Base-by-base conservation (phyloP, 2,329 filamentous ascomycete genomes). In the Hymenoscyphus fructigenus region DNA sequence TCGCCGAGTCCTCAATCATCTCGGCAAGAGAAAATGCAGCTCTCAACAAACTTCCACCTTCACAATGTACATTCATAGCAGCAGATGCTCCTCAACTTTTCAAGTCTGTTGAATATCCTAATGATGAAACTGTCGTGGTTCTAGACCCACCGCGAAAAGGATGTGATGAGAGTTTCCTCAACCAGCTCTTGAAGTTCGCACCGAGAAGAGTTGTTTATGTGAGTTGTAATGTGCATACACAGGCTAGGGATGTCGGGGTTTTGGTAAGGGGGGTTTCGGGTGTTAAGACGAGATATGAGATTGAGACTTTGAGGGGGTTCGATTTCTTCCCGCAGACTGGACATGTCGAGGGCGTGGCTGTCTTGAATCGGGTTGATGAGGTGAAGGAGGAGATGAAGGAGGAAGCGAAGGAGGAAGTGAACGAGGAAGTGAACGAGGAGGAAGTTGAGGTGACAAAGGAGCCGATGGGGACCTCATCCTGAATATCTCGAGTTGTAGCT, bases 91-190 rank as follows among this genome's bases (percentile, higher is more conserved):
- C 88, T 17, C 82, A 89, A 69, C 86, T 99, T 23, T 99, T 99
- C 83, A 85, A 87, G 68, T 85, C 85, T 66, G 88, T 96, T 55
- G 80, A 80, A 1, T 94, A 92, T 76, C 85, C 90, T 9, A 80
- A 91, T 2, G 87, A 92, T 66, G 88, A 96, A 79, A 98, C 94
- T 0, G 90, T 92, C 44, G 91, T 98, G n/a, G 90, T 99, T 67
- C 89, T 99, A 64, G 95, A 99, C 75, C 95, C 95, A n/a, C 93
- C 95, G 6, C 85, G 95, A 55, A 99, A 98, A 78, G 95, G 95
- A 10, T 98, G 95, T 76, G 94, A 97, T 72, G 87, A 88, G 58
- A 85, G 85, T 68, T 99, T 99, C 77, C 79, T 99, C 53, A 78
- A 81, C 17, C 95, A 99, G 80, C 78, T 99, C 73, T 80, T 97